phyloP scores from a whole-genome alignment of 2,329 filamentous ascomycete species.

The Hypocrella siamensis region DNA sequence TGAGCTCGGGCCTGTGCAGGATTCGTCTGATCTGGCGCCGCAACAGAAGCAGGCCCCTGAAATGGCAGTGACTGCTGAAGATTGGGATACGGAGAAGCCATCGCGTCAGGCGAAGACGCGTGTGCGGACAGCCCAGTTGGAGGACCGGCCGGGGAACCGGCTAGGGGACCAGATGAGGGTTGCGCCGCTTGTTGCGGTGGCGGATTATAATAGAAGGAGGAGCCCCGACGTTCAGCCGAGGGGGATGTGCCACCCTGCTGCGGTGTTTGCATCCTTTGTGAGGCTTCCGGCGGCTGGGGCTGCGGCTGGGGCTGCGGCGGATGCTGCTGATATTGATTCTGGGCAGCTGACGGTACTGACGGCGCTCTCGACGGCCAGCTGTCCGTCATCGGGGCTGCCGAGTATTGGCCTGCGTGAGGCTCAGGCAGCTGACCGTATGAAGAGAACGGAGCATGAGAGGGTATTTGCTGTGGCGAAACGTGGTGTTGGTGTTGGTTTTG shows the following conservation, averaged over 20 bases:
- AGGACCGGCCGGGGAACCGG: constrained; percentile 8
- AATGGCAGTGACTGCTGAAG: constrained; percentile 31
- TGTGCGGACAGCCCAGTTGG: constrained; percentile 21
- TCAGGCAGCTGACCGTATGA: no score
- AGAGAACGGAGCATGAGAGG: no score
- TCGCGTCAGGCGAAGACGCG: constrained; percentile 23
- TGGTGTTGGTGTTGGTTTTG: not conserved
- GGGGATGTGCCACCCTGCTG: constrained; percentile 14
- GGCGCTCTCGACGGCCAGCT: no score
- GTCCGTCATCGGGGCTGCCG: no score
- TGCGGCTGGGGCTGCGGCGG: constrained; percentile 13
- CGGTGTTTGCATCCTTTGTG: constrained; percentile 13
- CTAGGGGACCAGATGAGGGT: not conserved
- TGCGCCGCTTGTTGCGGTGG: constrained; percentile 1
- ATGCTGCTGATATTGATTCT: constrained; percentile 12
- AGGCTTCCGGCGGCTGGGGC: constrained; percentile 10
- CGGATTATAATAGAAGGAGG: constrained; percentile 41
- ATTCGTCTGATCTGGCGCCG: constrained; percentile 15
- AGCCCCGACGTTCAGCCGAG: constrained; percentile 33
- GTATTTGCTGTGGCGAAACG: not conserved
- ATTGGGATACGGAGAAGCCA: constrained; percentile 35
- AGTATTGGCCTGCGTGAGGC: no score
- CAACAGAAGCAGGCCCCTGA: constrained; percentile 26
- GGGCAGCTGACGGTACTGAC: no score
- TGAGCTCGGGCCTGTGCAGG: constrained; percentile 13